phyloP scores from a whole-genome alignment of 2,329 filamentous ascomycete genomes.

The Epichloe typhina region DNA sequence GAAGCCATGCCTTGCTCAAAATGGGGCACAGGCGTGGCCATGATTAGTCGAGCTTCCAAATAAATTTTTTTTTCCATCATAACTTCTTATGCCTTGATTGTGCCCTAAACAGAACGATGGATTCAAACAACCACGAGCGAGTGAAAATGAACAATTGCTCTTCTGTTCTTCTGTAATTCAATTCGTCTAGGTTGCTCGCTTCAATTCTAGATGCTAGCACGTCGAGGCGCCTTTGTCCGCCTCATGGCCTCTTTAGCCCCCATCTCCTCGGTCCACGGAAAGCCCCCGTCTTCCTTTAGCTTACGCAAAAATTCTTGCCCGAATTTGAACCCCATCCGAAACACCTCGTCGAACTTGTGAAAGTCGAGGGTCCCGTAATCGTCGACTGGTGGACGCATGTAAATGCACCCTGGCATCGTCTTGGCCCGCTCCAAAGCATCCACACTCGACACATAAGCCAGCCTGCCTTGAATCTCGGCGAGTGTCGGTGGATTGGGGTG shows the following conservation, averaged over 20 bases:
- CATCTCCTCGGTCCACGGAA: slow-evolving; percentile 57
- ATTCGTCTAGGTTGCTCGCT: not conserved
- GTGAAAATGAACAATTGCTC: too few relatives aligned
- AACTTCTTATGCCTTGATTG: too few relatives aligned
- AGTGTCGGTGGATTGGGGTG: slow-evolving; percentile 87
- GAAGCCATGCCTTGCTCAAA: too few relatives aligned
- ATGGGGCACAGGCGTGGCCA: too few relatives aligned
- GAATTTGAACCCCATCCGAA: slow-evolving; percentile 74
- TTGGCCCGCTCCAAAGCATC: slow-evolving; percentile 92
- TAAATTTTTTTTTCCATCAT: too few relatives aligned
- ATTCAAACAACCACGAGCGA: too few relatives aligned
- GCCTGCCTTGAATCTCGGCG: slow-evolving; percentile 85
- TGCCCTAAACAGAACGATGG: too few relatives aligned
- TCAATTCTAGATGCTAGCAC: slow-evolving; percentile 55
- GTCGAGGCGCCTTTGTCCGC: slow-evolving; percentile 65
- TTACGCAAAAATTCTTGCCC: slow-evolving; percentile 68
- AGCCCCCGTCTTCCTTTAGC: slow-evolving; percentile 63
- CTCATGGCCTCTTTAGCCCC: slow-evolving; percentile 65
- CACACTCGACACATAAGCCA: slow-evolving; percentile 90
- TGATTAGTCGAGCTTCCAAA: too few relatives aligned
- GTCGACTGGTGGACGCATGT: slow-evolving; percentile 93
- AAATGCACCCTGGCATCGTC: slow-evolving; percentile 77
- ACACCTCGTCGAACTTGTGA: slow-evolving; percentile 95
- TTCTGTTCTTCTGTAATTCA: too few relatives aligned
- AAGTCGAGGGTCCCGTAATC: slow-evolving; percentile 91